phyloP scores from a whole-genome alignment of 345 rosid genomes.

The Barbarea vulgaris region DNA sequence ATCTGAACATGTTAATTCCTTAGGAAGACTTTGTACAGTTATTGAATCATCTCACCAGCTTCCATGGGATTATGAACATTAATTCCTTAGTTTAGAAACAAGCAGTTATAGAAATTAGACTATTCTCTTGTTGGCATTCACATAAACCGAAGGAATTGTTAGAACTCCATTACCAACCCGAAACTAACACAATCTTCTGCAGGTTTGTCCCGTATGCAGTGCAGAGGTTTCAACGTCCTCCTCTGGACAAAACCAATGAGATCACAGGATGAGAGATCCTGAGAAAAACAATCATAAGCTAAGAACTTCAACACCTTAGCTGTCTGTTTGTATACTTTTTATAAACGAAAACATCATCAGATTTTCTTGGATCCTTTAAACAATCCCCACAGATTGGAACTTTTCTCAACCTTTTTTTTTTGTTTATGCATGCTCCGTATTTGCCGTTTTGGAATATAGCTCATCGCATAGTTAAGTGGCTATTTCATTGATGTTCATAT shows the following conservation, averaged over 20 bases:
- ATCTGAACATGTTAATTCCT: neutral
- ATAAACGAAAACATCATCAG: slow-evolving; percentile 14
- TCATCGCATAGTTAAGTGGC: neutral
- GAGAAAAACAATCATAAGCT: slow-evolving; percentile 24
- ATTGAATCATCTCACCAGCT: neutral
- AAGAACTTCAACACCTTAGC: slow-evolving; percentile 30
- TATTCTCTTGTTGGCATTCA: neutral
- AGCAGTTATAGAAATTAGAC: neutral
- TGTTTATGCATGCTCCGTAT: neutral
- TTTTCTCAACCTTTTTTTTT: neutral
- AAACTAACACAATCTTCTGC: slow-evolving; percentile 31
- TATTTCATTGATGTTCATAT: neutral
- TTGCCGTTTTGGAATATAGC: neutral
- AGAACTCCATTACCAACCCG: neutral
- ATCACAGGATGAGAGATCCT: slow-evolving; percentile 20
- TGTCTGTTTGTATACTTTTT: slow-evolving; percentile 33
- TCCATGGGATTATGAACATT: neutral
- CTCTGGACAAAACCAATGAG: slow-evolving; percentile 53
- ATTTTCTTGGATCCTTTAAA: slow-evolving; percentile 12
- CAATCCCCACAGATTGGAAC: slow-evolving; percentile 22
- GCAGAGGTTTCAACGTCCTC: slow-evolving; percentile 70
- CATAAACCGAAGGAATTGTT: neutral
- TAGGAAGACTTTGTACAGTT: neutral
- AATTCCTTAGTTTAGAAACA: neutral
- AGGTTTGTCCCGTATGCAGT: slow-evolving; percentile 94